Base-by-base conservation (phyloP, 805 yeast species). In the Candida chauliodis region DNA sequence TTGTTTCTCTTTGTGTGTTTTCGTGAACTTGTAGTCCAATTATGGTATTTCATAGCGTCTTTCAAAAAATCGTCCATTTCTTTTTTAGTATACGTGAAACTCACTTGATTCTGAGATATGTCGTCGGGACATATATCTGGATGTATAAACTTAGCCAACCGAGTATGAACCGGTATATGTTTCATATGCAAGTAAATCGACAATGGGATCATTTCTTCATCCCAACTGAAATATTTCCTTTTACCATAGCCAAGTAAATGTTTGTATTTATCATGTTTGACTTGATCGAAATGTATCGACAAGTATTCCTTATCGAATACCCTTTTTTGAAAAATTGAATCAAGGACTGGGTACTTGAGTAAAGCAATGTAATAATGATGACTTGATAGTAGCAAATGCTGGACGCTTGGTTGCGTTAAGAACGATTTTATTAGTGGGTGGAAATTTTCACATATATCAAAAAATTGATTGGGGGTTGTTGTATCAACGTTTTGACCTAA, bases 361-460 rank as follows among this genome's bases (percentile, higher is more conserved):
- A 31, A 21, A 7, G 27, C 22, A 15, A 31, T 31, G 5, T 18
- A 18, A 18, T 31, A 22, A 21, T 4, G 6, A 14, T 31, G 25
- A 31, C 34, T 21, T 11, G 10, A 5, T 5, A 14, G 11, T n/a
- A 31, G n/a, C 4, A 31, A 13, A 9, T 14, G 8, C 13, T 22
- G 34, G 3, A 31, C 22, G 9, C 15, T 19, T 8, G 11, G 4
- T 21, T 16, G 22, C 3, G 20, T 21, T 21, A 31, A 31, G 16
- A 31, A 31, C 9, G 19, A 17, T 31, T 31, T 31, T 5, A 31
- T 31, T 17, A 31, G 22, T 21, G 34, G 34, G 22, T 31, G 34
- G 16, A 21, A 31, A 5, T 7, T 5, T 10, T 31, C 34, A 21
- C 15, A 31, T 5, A 31, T 21, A 8, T 25, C 15, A 10, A 31